Base-by-base conservation (phyloP, 805 yeast genomes). In the Candida dajiaensis region DNA sequence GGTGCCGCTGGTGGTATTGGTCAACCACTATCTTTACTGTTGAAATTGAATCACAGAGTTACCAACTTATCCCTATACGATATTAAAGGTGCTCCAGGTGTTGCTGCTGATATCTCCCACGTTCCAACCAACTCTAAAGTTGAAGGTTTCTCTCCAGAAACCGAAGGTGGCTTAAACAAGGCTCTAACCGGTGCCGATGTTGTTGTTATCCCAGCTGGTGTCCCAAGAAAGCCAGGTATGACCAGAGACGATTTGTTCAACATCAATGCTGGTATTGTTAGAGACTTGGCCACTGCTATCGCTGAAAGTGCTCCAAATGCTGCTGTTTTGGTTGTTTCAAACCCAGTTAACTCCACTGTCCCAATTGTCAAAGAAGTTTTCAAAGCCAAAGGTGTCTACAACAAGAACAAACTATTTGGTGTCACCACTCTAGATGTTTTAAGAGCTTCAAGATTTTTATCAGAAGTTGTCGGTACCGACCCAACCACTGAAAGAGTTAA, bases 171-270 rank as follows among this genome's bases (percentile, higher is more conserved):
- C 48, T 72, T 90, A 57, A 73, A 75, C 62, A 74, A 74, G 56
- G 92, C 97, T 45, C 80, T 90, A 55, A 81, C 77, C 52, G 78
- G 76, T 59, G 71, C 77, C 48, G 89, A 84, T 56, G 85, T 90
- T 50, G 85, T 90, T 54, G 80, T 90, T 56, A 87, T 90, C 70
- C 97, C 97, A 65, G 97, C 97, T 48, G 97, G 97, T 76, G 95
- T 90, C 49, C 97, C 95, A 76, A 87, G 95, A 81, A 90, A 89
- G 76, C 97, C 97, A 58, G 97, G 97, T 70, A 90, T 90, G 97
- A 88, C 97, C 64, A 86, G 97, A 77, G 97, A 90, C 68, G 97
- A 90, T 67, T 77, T 90, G 62, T 90, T 90, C 83, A 84, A 87
- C 77, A 90, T 95, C 75, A 90, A 90, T 65, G 97, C 97, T 44